Evolutionary conservation across 305 asterid species (phyloP).

Genomic region (Fraxinus velutina): DNA sequence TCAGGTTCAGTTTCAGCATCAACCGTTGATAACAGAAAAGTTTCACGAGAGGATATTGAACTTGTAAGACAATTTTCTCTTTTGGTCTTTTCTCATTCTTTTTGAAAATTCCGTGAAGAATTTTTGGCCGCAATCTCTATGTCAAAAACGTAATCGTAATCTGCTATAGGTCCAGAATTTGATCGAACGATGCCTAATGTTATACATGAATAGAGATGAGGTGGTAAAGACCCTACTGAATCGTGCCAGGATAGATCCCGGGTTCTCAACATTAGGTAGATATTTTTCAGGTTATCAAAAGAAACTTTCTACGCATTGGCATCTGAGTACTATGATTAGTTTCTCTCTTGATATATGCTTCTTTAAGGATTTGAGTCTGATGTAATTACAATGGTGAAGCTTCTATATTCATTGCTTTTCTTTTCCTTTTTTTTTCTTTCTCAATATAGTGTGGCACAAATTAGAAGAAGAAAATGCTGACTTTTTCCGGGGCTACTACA

Average conservation of each 20-base stretch:
- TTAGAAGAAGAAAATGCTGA: conserved; percentile 61
- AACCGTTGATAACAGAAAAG: conserved; percentile 74
- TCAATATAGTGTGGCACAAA: conserved; percentile 78
- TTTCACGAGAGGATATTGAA: conserved; percentile 86
- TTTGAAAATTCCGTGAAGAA: neutral
- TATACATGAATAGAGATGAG: conserved; percentile 89
- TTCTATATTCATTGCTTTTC: neutral
- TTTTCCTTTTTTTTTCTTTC: neutral
- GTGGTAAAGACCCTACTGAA: conserved; percentile 85
- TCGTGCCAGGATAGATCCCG: conserved; percentile 98
- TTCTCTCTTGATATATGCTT: neutral
- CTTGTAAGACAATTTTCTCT: conserved; percentile 46
- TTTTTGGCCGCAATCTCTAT: neutral
- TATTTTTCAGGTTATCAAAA: conserved; percentile 6
- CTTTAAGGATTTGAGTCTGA: neutral
- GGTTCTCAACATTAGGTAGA: conserved; percentile 86
- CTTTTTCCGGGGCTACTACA: conserved; percentile 58
- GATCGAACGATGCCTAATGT: conserved; percentile 81
- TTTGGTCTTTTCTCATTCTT: neutral
- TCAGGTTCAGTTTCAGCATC: conserved; percentile 78
- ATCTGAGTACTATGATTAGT: neutral
- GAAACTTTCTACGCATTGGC: neutral
- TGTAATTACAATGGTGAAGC: neutral
- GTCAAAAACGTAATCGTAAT: neutral
- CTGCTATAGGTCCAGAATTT: conserved; percentile 74